Conservation (phyloP, 805 yeast species). For the Peterozyma toletana region DNA sequence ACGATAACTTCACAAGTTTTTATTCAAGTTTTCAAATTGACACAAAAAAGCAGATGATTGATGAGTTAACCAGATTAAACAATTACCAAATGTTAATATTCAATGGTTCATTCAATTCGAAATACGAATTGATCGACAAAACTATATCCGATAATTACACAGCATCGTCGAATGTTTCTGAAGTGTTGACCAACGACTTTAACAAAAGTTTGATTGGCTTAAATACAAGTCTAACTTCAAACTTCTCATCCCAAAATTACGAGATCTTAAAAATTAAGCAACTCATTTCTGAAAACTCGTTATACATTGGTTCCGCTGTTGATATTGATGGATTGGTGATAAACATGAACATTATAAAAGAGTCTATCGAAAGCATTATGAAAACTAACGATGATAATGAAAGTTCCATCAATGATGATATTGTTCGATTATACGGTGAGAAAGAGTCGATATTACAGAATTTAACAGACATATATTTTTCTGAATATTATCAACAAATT, state of each 20-base stretch:
- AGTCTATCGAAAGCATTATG: not conserved
- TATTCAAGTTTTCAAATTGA: not conserved
- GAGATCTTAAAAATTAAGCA: not conserved
- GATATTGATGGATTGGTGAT: not conserved
- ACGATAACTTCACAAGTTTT: not conserved
- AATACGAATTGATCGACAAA: no score
- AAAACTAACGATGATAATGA: not conserved
- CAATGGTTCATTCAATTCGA: no score
- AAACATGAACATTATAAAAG: not conserved
- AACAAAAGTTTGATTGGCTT: no score
- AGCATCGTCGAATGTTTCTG: no score
- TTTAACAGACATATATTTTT: no score
- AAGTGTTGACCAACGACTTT: no score
- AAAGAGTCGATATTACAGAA: not conserved
- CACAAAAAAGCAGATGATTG: not conserved
- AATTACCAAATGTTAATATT: no score
- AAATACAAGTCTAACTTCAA: no score
- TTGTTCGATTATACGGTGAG: not conserved
- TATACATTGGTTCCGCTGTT: not conserved
- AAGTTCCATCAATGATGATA: not conserved
- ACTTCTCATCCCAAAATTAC: not conserved
- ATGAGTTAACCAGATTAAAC: not conserved
- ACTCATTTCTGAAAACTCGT: not conserved
- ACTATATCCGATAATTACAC: no score
- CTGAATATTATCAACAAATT: not conserved